Evolutionary conservation across 139 green algal species (phyloP), one percentile per base, ranked within the genome.

Genomic region (Chlamydomonas sp.): DNA sequence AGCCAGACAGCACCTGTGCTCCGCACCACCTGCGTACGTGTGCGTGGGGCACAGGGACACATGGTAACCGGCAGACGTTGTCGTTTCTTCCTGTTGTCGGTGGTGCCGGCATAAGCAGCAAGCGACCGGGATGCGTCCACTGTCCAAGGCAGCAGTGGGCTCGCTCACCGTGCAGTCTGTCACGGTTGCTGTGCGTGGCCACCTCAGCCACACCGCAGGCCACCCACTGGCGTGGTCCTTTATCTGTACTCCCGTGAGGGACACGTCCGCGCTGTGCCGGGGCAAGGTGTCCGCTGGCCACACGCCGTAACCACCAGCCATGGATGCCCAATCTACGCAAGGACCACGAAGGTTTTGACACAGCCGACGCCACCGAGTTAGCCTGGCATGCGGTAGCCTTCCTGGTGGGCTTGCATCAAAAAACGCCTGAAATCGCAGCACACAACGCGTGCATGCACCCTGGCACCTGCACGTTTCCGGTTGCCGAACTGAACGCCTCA

Each of bases 151-250:
- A n/a, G n/a, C n/a, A n/a, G n/a, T n/a, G n/a, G n/a, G n/a, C n/a
- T n/a, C n/a, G 7, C 80, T 4, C 18, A 85, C 80, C 80, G 62
- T 10, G 16, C 57, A 67, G 2, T 78, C 20, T 0, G 3, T 60
- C 4, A 85, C 74, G 57, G 12, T 60, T 4, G 62, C 81, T 5
- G 61, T 79, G 0, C 81, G 59, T 1, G 81, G 66, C 81, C 81
- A 86, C 8, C 81, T 69, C 69, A 86, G 6, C 81, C 81, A 86
- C 31, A 86, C n/a, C 4, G 81, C 69, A 0, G 81, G 81, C 81
- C 81, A 86, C 18, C 81, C 81, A 60, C 81, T 86, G 59, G 3
- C 71, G 69, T 86, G 81, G 60, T 71, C 69, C 15, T 60, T 3
- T 8, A 86, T 17, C 0, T 0, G 10, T 0, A 79, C 8, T 8